phyloP scores from a whole-genome alignment of 768 basidiomycete species.

The Podaxis carcinomalis region DNA sequence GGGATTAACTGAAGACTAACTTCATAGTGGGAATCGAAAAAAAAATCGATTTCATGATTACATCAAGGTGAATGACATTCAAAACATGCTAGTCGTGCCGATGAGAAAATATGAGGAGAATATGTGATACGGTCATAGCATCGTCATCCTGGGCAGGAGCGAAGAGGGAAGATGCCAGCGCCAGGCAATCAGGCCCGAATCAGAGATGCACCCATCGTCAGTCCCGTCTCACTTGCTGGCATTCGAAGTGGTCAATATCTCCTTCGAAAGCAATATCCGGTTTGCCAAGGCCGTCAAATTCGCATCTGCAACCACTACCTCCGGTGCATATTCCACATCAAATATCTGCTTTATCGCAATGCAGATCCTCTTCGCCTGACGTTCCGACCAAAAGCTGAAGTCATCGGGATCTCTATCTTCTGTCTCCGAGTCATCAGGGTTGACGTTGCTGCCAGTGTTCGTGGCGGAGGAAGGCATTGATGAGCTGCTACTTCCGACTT shows the following conservation, averaged over 20 bases:
- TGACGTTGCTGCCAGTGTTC: slow-evolving; percentile 12
- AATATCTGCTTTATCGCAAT: slow-evolving; percentile 76
- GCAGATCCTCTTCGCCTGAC: slow-evolving; percentile 88
- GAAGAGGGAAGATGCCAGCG: background rate
- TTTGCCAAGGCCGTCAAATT: slow-evolving; percentile 84
- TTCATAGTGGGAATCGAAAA: background rate
- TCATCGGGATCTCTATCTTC: slow-evolving; percentile 78
- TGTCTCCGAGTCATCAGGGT: slow-evolving; percentile 23
- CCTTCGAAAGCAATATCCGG: slow-evolving; percentile 74
- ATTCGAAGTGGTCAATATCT: slow-evolving; percentile 12
- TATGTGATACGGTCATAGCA: background rate
- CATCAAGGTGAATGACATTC: background rate
- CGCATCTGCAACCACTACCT: slow-evolving; percentile 92
- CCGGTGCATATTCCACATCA: slow-evolving; percentile 81
- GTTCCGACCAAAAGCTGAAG: slow-evolving; percentile 90
- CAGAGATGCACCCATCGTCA: background rate
- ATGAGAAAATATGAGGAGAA: background rate
- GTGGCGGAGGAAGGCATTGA: slow-evolving; percentile 1
- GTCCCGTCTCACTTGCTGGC: background rate
- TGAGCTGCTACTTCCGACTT: background rate
- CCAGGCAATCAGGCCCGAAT: background rate
- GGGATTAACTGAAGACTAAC: background rate
- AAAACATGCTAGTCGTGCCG: background rate
- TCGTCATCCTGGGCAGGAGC: background rate
- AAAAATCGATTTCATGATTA: background rate